Base-by-base conservation (phyloP, 495 filamentous ascomycete genomes). In the Talaromyces liani region DNA sequence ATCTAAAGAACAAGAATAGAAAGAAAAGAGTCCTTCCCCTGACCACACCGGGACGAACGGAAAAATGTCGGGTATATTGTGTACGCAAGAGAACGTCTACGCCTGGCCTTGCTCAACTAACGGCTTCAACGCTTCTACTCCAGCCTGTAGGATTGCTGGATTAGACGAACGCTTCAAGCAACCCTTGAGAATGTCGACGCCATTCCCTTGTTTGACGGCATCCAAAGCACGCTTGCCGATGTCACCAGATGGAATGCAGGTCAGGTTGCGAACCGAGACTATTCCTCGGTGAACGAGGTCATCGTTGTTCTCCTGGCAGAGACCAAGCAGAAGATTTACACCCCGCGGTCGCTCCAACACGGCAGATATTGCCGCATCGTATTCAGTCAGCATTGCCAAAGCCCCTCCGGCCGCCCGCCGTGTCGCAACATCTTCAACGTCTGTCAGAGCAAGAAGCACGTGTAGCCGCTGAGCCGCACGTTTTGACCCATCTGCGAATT, bases 361-460 rank as follows among this genome's bases (percentile, higher is more conserved):
- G 2, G 80, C 87, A 31, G 84, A 78, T 16, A 93, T 88, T 0
- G 87, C 86, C 1, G 79, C 82, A 64, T 93, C 90, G 66, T 85
- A 92, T 57, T 87, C 86, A 0, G 90, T 90, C 63, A 98, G 70
- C 77, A 88, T 88, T 14, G 94, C 94, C 59, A 98, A 70, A 0
- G 90, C 93, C 0, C 94, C 94, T 9, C 92, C 93, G 4, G 94
- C 92, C 0, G 92, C 94, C 62, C 85, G 84, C 55, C 93, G 79
- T 5, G 93, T 96, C 9, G 82, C 85, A 29, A 82, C 71, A 67
- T 97, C 92, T 61, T 97, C 89, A 1, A 88, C 85, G 69, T 98
- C 93, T 4, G 91, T 87, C 22, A 98, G 82, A 4, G 93, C 93
- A 14, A 97, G 82, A 10, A 98, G 72, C 25, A 97, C 84, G 68